These are phyloP conservation scores for Scheffersomyces spartinae DNA, from an alignment of 805 yeast genomes.

Conservation along the genomic window DNA sequence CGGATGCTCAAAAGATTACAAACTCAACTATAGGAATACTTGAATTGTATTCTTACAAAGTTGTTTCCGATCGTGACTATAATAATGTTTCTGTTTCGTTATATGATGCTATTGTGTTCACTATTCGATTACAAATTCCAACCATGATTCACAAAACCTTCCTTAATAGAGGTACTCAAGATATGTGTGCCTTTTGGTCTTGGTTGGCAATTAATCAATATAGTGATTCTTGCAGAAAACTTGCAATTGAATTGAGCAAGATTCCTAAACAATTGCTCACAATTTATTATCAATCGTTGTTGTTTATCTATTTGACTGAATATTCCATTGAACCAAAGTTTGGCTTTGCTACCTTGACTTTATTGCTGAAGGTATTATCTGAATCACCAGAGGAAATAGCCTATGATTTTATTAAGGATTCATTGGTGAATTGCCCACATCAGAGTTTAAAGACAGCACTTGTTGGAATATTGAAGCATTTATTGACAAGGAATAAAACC, in stretches of 20 bases:
- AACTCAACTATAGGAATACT: conserved; percentile 21
- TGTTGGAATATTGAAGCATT: conserved; percentile 59
- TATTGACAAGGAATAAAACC: conserved; percentile 30
- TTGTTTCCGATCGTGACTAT: conserved; percentile 4
- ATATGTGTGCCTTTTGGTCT: conserved; percentile 22
- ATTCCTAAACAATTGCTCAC: conserved; percentile 19
- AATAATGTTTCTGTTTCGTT: conserved; percentile 6
- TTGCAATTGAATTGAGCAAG: conserved; percentile 18
- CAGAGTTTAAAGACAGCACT: conserved; percentile 47
- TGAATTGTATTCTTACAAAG: conserved; percentile 7
- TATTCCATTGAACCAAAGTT: conserved; percentile 24
- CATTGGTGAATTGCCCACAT: conserved; percentile 56
- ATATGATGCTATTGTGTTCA: conserved; percentile 13
- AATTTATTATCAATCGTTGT: conserved; percentile 19
- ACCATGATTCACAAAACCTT: conserved; percentile 16
- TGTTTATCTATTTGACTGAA: conserved; percentile 10
- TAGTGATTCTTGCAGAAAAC: conserved; percentile 6
- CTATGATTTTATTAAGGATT: conserved; percentile 51
- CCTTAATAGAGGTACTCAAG: conserved; percentile 11
- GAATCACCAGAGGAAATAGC: conserved; percentile 43
- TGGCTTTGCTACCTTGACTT: conserved; percentile 38
- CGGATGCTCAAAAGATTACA: conserved; percentile 14
- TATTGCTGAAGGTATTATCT: conserved; percentile 54
- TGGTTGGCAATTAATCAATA: conserved; percentile 24
- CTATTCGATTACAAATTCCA: conserved; percentile 22